These are phyloP conservation scores for Escovopsis sp. DNA, from an alignment of 2,329 filamentous ascomycete species.

Conservation along the genomic window DNA sequence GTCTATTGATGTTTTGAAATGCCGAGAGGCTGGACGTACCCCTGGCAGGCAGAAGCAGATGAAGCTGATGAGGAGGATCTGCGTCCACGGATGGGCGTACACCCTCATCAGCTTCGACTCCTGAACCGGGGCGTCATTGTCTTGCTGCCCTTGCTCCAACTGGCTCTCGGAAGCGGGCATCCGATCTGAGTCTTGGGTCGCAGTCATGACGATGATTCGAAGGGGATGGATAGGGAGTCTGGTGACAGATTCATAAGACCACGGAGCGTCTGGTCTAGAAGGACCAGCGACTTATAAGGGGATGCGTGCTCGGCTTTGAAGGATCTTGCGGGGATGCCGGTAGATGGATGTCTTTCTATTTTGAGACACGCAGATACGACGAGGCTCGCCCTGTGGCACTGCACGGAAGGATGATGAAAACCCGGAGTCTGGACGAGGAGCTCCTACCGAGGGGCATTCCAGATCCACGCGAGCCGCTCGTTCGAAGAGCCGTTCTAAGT, in stretches of 20 bases:
- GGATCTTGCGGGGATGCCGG: background rate
- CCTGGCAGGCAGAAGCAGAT: constrained; percentile 34
- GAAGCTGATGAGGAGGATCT: constrained; percentile 32
- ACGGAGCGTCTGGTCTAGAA: no score
- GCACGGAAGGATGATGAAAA: no score
- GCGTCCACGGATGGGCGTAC: constrained; percentile 31
- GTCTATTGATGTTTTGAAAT: background rate
- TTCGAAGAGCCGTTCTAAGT: no score
- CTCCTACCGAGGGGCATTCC: no score
- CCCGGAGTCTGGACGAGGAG: no score
- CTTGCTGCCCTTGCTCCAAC: background rate
- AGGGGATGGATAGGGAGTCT: no score
- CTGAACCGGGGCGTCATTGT: constrained; percentile 1
- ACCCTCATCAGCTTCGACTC: constrained; percentile 13
- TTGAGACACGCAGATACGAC: no score
- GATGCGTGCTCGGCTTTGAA: background rate
- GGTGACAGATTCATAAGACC: no score
- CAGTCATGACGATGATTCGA: constrained; percentile 5
- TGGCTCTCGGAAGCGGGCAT: background rate
- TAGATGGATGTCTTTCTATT: no score
- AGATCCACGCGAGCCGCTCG: no score
- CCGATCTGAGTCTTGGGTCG: constrained; percentile 16
- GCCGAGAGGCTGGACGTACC: constrained; percentile 13
- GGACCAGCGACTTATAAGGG: background rate
- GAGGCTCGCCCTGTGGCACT: no score